Conservation (phyloP, 2,329 filamentous ascomycete genomes). For the Magnaporthiopsis incrustans region DNA sequence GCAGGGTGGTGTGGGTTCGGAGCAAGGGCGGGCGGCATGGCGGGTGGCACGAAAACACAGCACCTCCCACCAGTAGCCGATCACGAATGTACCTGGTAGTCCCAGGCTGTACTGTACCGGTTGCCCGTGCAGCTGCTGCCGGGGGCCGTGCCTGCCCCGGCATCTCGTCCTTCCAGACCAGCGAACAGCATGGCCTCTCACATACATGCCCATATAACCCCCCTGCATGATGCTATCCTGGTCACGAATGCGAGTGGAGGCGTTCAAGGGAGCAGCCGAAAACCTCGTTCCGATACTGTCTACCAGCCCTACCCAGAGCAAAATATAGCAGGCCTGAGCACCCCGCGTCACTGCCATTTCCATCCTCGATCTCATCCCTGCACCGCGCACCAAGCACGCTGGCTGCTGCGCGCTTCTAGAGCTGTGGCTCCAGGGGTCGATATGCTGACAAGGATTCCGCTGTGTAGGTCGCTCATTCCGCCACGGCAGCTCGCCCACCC, state of each 20-base stretch:
- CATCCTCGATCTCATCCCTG: neutral
- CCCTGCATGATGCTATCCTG: neutral
- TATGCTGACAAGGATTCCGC: conserved; percentile 4
- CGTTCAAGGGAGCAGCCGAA: neutral
- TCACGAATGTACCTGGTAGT: neutral
- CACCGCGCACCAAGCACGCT: neutral
- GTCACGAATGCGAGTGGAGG: neutral
- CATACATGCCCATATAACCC: neutral
- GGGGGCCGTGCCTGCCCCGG: neutral
- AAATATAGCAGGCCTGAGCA: neutral
- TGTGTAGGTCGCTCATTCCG: conserved; percentile 6
- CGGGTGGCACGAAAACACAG: neutral
- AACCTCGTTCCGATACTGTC: neutral
- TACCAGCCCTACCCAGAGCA: conserved; percentile 4
- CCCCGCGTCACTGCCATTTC: neutral
- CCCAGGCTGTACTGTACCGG: conserved; percentile 2
- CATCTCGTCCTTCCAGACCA: neutral
- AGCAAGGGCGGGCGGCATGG: neutral
- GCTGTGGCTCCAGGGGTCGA: neutral
- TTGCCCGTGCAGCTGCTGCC: neutral
- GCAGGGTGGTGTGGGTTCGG: neutral
- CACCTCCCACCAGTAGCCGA: neutral
- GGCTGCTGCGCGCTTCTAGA: neutral
- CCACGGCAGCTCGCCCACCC: conserved; percentile 1
- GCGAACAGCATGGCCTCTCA: neutral